Evolutionary conservation across 2,329 filamentous ascomycete genomes (phyloP).

Genomic region (Trichoderma afroharzianum): DNA sequence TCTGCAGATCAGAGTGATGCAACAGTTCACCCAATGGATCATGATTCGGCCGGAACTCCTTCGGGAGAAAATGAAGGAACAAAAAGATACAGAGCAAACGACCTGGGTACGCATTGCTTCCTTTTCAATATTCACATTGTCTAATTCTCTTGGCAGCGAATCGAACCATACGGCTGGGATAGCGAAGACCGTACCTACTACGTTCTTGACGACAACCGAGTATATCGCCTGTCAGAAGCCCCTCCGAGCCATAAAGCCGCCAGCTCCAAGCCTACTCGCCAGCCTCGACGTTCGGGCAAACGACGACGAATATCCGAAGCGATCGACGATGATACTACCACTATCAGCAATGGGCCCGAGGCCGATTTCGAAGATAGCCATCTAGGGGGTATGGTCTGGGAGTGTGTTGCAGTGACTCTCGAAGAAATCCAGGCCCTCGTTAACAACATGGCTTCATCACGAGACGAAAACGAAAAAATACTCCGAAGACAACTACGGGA

Average conservation of each 20-base stretch:
- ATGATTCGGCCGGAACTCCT: constrained; percentile 84
- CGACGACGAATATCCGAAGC: constrained; percentile 56
- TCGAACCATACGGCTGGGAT: constrained; percentile 87
- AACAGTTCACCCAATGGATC: constrained; percentile 86
- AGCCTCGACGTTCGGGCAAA: constrained; percentile 65
- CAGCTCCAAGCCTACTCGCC: constrained; percentile 50
- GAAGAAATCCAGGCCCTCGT: constrained; percentile 73
- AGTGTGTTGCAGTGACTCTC: constrained; percentile 80
- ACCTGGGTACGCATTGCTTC: constrained; percentile 63
- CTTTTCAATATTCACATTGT: neutral
- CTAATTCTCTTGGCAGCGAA: constrained; percentile 47
- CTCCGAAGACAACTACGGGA: constrained; percentile 68
- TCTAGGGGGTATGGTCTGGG: constrained; percentile 78
- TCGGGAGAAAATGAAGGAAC: constrained; percentile 79
- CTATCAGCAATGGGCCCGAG: constrained; percentile 34
- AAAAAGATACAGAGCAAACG: constrained; percentile 75
- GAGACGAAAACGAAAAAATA: constrained; percentile 80
- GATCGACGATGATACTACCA: constrained; percentile 31
- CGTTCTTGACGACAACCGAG: constrained; percentile 86
- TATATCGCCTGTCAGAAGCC: constrained; percentile 84
- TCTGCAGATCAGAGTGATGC: constrained; percentile 67
- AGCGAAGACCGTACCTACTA: constrained; percentile 81
- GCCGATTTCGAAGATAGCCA: constrained; percentile 51
- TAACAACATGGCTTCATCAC: constrained; percentile 66
- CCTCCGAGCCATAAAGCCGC: constrained; percentile 50